Base-by-base conservation (phyloP, 768 basidiomycete genomes). In the Russula foetens region DNA sequence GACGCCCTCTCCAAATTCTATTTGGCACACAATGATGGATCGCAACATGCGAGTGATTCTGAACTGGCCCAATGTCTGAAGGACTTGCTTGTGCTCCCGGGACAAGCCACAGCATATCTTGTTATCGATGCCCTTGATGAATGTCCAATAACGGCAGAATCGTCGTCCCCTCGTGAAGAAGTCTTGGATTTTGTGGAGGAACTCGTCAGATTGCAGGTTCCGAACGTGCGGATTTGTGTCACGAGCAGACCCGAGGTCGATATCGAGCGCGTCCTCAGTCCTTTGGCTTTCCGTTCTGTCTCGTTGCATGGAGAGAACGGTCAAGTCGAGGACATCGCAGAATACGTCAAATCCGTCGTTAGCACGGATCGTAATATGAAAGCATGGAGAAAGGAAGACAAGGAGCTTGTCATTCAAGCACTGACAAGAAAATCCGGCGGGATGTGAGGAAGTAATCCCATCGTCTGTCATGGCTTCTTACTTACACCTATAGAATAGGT, bases 41-140 rank as follows among this genome's bases (percentile, higher is more conserved):
- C 21, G 19, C 51, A 29, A 17, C 26, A 53, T 11, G 52, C 58
- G 4, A 39, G 45, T 2, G 58, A 59, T 9, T 3, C 5, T 0
- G 58, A 45, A 6, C 52, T 59, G 7, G 2, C 14, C 1, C 38
- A 41, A 23, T 59, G 58, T 41, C 46, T 59, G 9, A 53, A 39
- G 23, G 28, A 48, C 15, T 41, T 59, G 35, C 35, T 54, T 26
- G 17, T 19, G 14, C 15, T 23, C 21, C 35, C 35, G 1, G 44
- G 38, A 8, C 29, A 41, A 28, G 31, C 44, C 2, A 38, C 39
- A 12, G 21, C 19, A 9, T 41, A 41, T 24, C 39, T 53, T 5
- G n/a, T 59, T 6, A 26, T 59, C 0, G 58, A 59, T 12, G 58
- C 52, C 23, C 35, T 59, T 0, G 58, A 59, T 21, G 58, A 53